Base-by-base conservation (phyloP, 2,329 filamentous ascomycete genomes). In the Paecilomyces niveus region DNA sequence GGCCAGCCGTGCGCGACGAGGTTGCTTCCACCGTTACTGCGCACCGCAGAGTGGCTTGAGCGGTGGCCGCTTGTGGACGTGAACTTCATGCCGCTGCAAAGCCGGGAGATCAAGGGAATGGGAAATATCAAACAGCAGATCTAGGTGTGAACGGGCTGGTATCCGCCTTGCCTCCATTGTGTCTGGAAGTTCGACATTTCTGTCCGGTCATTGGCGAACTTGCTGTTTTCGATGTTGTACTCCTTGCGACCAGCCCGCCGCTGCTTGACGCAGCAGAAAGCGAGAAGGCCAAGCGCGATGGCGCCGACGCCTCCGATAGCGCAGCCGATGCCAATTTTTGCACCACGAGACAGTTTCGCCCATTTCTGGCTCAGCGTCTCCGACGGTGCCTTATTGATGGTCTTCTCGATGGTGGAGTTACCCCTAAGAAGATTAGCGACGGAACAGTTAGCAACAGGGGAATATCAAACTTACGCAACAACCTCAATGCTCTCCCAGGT, bases 401-500 rank as follows among this genome's bases (percentile, higher is more conserved):
- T 66, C 1, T 68, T 58, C 11, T 62, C 61, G 55, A 89, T 80
- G 3, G 83, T 79, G 7, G 77, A 76, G 63, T 85, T 85, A 65
- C 95, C 89, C 57, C 94, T 85, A 45, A 2, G 3, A 53, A 22
- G 18, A 54, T 67, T 53, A 65, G 57, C 56, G 53, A 26, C 21
- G 6, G 15, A 21, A 11, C 3, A 3, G 7, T 32, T n/a, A 5
- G 5, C 13, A 8, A n/a, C 1, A 8, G n/a, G 35, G 6, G n/a
- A 54, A 24, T 26, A 21, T 13, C 11, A 45, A n/a, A 68, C 74
- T 66, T 69, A 76, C 72, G 62, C 32, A 22, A 65, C 67, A 83
- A 83, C 65, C 54, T 87, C 78, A 70, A 89, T 89, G 73, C 85
- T 89, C 67, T 88, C 64, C 79, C 80, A 89, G 51, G 73, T 76